These are phyloP conservation scores for Termitomyces sp. DNA, from an alignment of 768 basidiomycete genomes.

Conservation along the genomic window DNA sequence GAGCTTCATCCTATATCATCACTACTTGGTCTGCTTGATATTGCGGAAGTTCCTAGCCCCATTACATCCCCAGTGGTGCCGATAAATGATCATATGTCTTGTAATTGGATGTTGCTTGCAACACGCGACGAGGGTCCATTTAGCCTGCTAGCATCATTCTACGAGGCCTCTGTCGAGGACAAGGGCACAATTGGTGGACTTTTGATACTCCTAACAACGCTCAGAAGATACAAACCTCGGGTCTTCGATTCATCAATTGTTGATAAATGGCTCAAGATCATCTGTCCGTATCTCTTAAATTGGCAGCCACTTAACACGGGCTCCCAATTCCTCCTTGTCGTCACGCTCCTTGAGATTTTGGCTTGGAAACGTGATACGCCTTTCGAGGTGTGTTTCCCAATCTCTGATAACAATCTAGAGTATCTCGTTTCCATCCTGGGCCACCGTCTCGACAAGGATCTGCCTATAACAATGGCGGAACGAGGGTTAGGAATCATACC, in stretches of 20 bases:
- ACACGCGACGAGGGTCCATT: slow-evolving; percentile 3
- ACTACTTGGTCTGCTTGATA: not conserved
- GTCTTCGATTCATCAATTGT: not conserved
- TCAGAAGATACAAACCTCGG: not conserved
- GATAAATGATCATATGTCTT: not conserved
- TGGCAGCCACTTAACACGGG: not conserved
- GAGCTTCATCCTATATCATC: not conserved
- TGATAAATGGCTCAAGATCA: not conserved
- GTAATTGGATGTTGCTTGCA: not conserved
- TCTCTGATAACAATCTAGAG: not conserved
- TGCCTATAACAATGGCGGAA: slow-evolving; percentile 1
- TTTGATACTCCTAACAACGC: not conserved
- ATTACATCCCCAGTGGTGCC: not conserved
- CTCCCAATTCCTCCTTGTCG: slow-evolving; percentile 1
- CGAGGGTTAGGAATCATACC: slow-evolving; percentile 1
- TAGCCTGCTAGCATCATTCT: not conserved
- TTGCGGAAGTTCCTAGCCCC: not conserved
- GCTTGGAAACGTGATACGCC: not conserved
- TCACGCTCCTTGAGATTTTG: not conserved
- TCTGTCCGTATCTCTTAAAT: not conserved
- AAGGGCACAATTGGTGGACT: not conserved
- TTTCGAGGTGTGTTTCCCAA: not conserved
- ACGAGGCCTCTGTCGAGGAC: not conserved
- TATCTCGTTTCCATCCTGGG: not conserved
- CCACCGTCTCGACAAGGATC: not conserved